These are phyloP conservation scores for Metschnikowia cerradonensis DNA, from an alignment of 805 yeast genomes.

Conservation along the genomic window DNA sequence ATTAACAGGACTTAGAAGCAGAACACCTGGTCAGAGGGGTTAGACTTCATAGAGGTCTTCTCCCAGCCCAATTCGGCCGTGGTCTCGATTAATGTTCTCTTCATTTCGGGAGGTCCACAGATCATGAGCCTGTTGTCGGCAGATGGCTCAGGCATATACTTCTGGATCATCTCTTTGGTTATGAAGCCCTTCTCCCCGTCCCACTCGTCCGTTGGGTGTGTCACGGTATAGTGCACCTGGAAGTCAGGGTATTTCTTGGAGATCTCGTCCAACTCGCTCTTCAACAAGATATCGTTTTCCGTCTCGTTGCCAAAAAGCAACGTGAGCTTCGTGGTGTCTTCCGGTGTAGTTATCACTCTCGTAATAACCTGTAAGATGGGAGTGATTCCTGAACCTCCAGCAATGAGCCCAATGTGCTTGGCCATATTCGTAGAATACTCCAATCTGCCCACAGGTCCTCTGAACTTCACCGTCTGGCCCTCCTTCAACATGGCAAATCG, in stretches of 20 bases:
- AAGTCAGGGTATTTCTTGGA: conserved; percentile 60
- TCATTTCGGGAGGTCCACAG: conserved; percentile 76
- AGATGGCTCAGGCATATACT: conserved; percentile 49
- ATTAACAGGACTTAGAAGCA: conserved; percentile 36
- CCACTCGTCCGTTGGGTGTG: conserved; percentile 51
- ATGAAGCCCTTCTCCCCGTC: conserved; percentile 56
- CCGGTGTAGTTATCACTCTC: conserved; percentile 63
- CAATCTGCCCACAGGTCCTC: conserved; percentile 79
- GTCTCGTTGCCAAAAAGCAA: conserved; percentile 72
- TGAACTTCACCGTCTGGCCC: conserved; percentile 65
- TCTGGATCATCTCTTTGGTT: conserved; percentile 52
- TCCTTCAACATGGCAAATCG: conserved; percentile 59
- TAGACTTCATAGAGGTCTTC: conserved; percentile 41
- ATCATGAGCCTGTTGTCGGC: conserved; percentile 55
- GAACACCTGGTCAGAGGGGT: conserved; percentile 54
- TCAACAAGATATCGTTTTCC: conserved; percentile 70
- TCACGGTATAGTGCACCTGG: conserved; percentile 54
- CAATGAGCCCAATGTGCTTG: conserved; percentile 62
- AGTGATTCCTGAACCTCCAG: conserved; percentile 88
- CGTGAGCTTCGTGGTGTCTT: conserved; percentile 56
- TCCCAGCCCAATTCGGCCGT: conserved; percentile 64
- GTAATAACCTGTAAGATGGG: conserved; percentile 82
- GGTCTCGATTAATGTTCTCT: conserved; percentile 44
- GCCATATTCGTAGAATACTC: conserved; percentile 55
- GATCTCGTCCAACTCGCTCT: conserved; percentile 68